A percentile compares a stretch with the other conserved stretches of the same genome.
Conservation (phyloP, 371 early-diverging fungal species). For the Rhizopus microsporus region DNA sequence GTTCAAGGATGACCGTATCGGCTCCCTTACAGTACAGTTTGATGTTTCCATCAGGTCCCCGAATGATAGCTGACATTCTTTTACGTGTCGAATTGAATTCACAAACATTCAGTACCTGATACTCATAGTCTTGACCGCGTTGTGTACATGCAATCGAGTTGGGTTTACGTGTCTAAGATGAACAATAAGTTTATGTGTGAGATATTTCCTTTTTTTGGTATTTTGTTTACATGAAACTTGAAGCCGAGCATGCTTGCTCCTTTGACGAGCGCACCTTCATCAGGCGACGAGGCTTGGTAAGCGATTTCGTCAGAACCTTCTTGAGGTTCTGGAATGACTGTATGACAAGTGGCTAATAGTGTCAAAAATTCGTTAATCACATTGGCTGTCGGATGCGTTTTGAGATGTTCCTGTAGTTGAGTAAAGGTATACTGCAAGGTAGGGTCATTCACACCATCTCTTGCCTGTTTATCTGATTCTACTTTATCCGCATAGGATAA, state of each 20-base stretch:
- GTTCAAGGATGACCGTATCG: constrained; percentile 96
- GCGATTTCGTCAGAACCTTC: constrained; percentile 28
- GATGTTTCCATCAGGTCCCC: constrained; percentile 88
- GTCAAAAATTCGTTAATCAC: constrained; percentile 62
- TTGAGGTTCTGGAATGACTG: constrained; percentile 51
- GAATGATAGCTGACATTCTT: constrained; percentile 93
- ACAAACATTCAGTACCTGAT: constrained; percentile 90
- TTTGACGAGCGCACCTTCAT: constrained; percentile 80
- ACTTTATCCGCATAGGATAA: constrained; percentile 39
- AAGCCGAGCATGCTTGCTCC: constrained; percentile 75
- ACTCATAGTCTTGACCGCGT: constrained; percentile 68
- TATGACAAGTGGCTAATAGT: constrained; percentile 63
- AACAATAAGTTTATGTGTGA: neutral
- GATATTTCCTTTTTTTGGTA: neutral
- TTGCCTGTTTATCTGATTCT: constrained; percentile 19
- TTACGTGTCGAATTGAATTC: constrained; percentile 98
- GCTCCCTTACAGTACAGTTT: constrained; percentile 98
- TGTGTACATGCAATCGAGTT: constrained; percentile 79
- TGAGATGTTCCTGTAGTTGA: constrained; percentile 57
- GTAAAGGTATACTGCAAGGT: constrained; percentile 62
- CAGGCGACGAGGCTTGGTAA: constrained; percentile 83
- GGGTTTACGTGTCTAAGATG: constrained; percentile 76
- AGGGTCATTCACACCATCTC: constrained; percentile 28
- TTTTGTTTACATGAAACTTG: constrained; percentile 50
- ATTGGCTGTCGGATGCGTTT: constrained; percentile 50